A percentile compares a stretch with the other conserved stretches of the same genome.
These are phyloP conservation scores for Syncephalastrum racemosum DNA, from an alignment of 371 early-diverging fungal species.

Conservation along the genomic window DNA sequence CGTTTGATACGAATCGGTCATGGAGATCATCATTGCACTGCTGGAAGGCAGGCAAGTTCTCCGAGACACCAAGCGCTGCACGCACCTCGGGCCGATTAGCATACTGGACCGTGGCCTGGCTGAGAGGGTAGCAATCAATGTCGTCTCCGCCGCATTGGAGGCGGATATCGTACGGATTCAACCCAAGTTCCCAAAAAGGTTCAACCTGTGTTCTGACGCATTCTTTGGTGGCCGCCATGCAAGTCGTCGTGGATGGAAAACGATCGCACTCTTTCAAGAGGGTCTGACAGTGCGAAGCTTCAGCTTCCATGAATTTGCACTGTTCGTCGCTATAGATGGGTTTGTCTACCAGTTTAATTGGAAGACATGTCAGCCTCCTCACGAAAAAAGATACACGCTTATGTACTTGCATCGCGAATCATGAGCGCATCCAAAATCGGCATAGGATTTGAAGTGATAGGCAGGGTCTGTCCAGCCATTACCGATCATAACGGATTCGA, in stretches of 20 bases:
- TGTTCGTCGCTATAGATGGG: constrained; percentile 41
- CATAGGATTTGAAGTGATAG: constrained; percentile 83
- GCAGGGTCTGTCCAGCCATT: constrained; percentile 88
- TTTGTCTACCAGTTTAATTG: constrained; percentile 6
- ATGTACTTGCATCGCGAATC: constrained; percentile 7
- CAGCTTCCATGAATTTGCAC: constrained; percentile 68
- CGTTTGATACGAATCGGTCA: constrained; percentile 63
- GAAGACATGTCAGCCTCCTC: background rate
- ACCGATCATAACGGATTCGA: constrained; percentile 78
- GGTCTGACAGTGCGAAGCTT: constrained; percentile 66
- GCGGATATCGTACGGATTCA: constrained; percentile 81
- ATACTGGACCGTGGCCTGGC: constrained; percentile 68
- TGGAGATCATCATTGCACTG: constrained; percentile 75
- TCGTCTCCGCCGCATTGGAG: constrained; percentile 56
- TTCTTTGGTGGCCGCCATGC: constrained; percentile 78
- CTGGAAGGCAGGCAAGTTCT: constrained; percentile 56
- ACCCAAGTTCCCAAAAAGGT: constrained; percentile 55
- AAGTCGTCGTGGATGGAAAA: constrained; percentile 65
- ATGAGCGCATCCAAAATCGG: constrained; percentile 76
- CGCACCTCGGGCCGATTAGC: constrained; percentile 74
- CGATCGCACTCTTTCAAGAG: constrained; percentile 80
- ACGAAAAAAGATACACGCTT: background rate
- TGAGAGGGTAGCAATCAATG: constrained; percentile 67
- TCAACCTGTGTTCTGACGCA: constrained; percentile 67
- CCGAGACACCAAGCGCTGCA: constrained; percentile 59